These are phyloP conservation scores for Picea mariana DNA, from an alignment of 83 land plant species.

Conservation along the genomic window DNA sequence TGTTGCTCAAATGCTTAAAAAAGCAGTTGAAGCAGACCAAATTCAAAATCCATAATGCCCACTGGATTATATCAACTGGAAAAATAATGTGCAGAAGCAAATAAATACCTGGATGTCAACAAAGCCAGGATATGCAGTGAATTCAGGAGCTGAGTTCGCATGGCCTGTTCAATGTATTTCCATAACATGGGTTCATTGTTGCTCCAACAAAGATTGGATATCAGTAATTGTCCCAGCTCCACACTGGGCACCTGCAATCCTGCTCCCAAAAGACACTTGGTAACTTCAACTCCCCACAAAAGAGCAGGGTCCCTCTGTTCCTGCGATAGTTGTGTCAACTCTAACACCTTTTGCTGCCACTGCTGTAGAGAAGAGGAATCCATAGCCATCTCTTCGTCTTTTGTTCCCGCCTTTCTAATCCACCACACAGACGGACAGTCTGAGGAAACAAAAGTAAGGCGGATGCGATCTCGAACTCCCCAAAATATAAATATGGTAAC, in stretches of 20 bases:
- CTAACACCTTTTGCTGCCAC: slow-evolving; percentile 29
- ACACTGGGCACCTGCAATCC: slow-evolving; percentile 36
- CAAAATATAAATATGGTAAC: too few species aligned
- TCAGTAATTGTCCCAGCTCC: slow-evolving; percentile 47
- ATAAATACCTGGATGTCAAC: slow-evolving; percentile 50
- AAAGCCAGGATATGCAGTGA: slow-evolving; percentile 56
- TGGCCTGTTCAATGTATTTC: slow-evolving; percentile 56
- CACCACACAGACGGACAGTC: too few species aligned
- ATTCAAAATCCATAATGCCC: too few species aligned
- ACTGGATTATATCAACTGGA: neutral
- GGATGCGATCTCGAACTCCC: too few species aligned
- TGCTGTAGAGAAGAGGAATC: too few species aligned
- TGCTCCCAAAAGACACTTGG: slow-evolving; percentile 24
- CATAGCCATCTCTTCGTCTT: neutral
- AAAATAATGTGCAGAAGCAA: neutral
- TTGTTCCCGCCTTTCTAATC: too few species aligned
- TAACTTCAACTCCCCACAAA: slow-evolving; percentile 51
- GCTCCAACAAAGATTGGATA: slow-evolving; percentile 38
- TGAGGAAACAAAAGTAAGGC: too few species aligned
- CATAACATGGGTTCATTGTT: slow-evolving; percentile 42
- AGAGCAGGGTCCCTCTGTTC: slow-evolving; percentile 43
- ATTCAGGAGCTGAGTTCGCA: slow-evolving; percentile 37
- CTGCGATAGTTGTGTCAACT: slow-evolving; percentile 43
- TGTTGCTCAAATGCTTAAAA: too few species aligned
- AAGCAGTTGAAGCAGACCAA: too few species aligned